A percentile compares a stretch with the other conserved stretches of the same genome.
phyloP scores from a whole-genome alignment of 805 yeast species.

The Ogataea glucozyma region DNA sequence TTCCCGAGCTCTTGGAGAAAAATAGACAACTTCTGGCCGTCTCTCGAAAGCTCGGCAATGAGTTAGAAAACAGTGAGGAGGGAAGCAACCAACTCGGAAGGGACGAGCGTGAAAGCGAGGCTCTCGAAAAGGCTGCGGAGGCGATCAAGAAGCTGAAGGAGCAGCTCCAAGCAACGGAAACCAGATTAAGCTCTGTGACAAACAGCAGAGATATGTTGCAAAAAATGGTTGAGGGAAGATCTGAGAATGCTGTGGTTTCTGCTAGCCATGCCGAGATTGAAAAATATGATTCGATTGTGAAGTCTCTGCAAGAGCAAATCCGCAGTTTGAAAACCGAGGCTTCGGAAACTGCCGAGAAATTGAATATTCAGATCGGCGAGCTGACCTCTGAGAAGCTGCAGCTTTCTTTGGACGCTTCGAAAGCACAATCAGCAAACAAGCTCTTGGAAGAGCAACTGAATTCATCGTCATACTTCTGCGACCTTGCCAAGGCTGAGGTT shows the following conservation, averaged over 20 bases:
- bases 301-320: conserved; percentile 37
- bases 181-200: conserved; percentile 52
- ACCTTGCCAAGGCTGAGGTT: conserved; percentile 46
- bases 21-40: conserved; percentile 71
- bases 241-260: conserved; percentile 11
- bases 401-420: conserved; percentile 50
- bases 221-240: conserved; percentile 31
- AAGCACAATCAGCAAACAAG: conserved; percentile 53
- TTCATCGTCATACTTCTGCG: conserved; percentile 41
- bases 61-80: conserved; percentile 65
- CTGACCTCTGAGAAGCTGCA: conserved; percentile 46
- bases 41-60: conserved; percentile 69
- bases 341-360: conserved; percentile 43
- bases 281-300: conserved; percentile 22
- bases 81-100: conserved; percentile 50
- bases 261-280: conserved; percentile 10
- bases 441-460: conserved; percentile 54
- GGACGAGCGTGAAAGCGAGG: conserved; percentile 39
- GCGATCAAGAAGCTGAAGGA: conserved; percentile 65
- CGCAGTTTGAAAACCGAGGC: conserved; percentile 44
- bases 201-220: conserved; percentile 71
- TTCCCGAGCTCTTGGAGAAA: conserved; percentile 68
- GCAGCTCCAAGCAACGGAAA: conserved; percentile 52
- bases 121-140: conserved; percentile 51
- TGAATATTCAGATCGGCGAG: conserved; percentile 47